These are phyloP conservation scores for Gossypium schwendimanii DNA, from an alignment of 441 rosid species.

Conservation along the genomic window DNA sequence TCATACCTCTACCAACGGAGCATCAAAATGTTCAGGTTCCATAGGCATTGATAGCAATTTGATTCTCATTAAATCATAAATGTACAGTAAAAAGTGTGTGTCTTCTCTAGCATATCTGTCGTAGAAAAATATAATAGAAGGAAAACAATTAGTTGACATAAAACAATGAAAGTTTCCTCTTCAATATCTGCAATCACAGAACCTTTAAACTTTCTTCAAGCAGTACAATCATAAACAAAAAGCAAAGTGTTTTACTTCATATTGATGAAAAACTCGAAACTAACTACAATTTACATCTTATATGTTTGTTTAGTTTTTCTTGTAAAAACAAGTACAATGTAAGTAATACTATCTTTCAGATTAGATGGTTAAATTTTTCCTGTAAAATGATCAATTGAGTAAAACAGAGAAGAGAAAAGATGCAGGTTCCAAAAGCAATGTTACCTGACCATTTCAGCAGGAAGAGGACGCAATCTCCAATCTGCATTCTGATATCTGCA, in stretches of 20 bases:
- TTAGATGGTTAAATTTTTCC: too few species aligned
- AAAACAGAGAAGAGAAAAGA: neutral
- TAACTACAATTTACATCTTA: too few species aligned
- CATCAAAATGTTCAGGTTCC: constrained; percentile 40
- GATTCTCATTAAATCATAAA: constrained; percentile 63
- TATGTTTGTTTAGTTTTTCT: too few species aligned
- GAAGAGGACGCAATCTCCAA: constrained; percentile 91
- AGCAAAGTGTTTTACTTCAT: too few species aligned
- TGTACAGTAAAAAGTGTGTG: constrained; percentile 79
- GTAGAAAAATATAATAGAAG: neutral
- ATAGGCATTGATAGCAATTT: constrained; percentile 36
- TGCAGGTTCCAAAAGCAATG: neutral
- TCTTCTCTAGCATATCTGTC: constrained; percentile 88
- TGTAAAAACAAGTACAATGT: too few species aligned
- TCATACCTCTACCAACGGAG: constrained; percentile 65
- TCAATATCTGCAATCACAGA: neutral
- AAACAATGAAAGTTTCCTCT: neutral
- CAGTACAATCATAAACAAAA: too few species aligned
- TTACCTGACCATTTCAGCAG: constrained; percentile 72
- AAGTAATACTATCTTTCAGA: too few species aligned
- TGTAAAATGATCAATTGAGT: neutral
- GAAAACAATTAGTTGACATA: neutral
- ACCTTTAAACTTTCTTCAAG: too few species aligned
- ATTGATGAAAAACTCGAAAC: too few species aligned
- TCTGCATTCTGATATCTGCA: constrained; percentile 92